These are phyloP conservation scores for Talaromyces amestolkiae DNA, from an alignment of 2,329 filamentous ascomycete species.

Conservation along the genomic window DNA sequence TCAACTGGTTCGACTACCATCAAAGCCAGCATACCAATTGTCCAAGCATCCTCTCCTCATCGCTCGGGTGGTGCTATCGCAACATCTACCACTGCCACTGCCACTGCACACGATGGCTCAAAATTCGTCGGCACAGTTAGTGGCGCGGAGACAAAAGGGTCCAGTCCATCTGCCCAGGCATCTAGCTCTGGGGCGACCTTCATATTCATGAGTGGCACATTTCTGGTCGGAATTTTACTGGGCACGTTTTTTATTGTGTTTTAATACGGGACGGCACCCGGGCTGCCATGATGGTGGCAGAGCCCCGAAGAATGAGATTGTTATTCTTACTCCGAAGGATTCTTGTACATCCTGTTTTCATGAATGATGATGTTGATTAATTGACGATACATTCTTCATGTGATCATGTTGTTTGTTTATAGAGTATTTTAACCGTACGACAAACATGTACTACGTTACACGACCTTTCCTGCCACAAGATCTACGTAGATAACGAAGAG, in stretches of 20 bases:
- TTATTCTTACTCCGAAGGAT: neutral
- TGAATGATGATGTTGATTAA: neutral
- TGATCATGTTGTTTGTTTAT: neutral
- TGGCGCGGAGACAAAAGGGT: neutral
- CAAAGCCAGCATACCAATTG: neutral
- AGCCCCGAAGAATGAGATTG: neutral
- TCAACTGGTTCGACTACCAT: neutral
- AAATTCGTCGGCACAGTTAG: neutral
- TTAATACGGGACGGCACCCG: neutral
- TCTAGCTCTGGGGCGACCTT: constrained; percentile 2
- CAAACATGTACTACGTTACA: neutral
- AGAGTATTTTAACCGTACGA: neutral
- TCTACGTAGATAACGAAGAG: neutral
- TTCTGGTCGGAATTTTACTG: neutral
- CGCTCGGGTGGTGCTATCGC: neutral
- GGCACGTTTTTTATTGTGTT: neutral
- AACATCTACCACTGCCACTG: neutral
- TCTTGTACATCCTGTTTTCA: neutral
- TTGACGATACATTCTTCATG: neutral
- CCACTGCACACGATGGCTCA: neutral
- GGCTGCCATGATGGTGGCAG: neutral
- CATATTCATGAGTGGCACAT: neutral
- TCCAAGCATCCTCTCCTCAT: neutral
- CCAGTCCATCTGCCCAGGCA: constrained; percentile 2
- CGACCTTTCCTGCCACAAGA: neutral